Conservation (phyloP, 441 rosid genomes). For the Hura crepitans region DNA sequence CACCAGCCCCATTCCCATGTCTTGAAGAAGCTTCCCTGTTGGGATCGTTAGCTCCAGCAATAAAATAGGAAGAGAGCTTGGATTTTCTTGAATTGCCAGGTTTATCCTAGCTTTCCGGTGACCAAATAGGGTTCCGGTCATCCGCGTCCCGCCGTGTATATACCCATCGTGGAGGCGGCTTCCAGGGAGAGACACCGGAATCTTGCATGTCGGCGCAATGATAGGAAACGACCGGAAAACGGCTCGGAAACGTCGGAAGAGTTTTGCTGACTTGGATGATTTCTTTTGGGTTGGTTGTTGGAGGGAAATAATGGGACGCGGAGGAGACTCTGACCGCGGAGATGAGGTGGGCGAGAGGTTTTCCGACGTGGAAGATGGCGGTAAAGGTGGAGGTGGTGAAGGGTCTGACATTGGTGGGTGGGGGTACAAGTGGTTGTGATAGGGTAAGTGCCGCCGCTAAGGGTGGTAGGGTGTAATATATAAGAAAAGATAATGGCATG, state of each 20-base stretch:
- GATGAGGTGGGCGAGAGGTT: neutral
- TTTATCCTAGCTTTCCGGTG: constrained; percentile 58
- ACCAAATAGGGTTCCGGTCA: constrained; percentile 73
- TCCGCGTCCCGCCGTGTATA: constrained; percentile 69
- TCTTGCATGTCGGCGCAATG: constrained; percentile 56
- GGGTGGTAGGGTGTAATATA: neutral
- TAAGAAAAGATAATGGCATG: constrained; percentile 12
- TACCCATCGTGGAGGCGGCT: constrained; percentile 44
- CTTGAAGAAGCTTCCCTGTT: constrained; percentile 67
- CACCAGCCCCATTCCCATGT: constrained; percentile 64
- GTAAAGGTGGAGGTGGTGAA: neutral
- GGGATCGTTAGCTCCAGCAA: constrained; percentile 61
- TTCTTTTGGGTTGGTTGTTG: constrained; percentile 33
- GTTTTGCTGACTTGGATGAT: constrained; percentile 35
- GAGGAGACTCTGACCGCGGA: constrained; percentile 9
- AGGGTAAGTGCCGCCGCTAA: no score
- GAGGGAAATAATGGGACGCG: constrained; percentile 27
- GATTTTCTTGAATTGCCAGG: constrained; percentile 65
- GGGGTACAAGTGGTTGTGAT: no score
- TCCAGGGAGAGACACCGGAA: constrained; percentile 44
- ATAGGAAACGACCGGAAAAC: constrained; percentile 76
- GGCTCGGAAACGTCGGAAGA: constrained; percentile 51
- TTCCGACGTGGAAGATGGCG: neutral
- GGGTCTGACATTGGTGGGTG: neutral
- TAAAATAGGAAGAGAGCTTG: constrained; percentile 58